Evolutionary conservation across 192 early-diverging fungal genomes (phyloP).

Genomic region (Backusella tarrabulga): DNA sequence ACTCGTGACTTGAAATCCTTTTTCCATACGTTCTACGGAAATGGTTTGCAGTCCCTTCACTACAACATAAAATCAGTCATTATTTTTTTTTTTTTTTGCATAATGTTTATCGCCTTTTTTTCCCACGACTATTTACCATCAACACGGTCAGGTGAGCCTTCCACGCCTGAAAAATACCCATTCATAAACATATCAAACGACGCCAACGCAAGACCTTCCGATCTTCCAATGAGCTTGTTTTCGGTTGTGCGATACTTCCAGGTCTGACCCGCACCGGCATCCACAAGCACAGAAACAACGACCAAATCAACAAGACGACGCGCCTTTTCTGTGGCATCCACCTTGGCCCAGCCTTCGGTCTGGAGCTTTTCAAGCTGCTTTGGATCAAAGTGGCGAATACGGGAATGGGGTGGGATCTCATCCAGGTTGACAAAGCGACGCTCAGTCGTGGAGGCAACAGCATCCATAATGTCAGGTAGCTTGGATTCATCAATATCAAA

Average conservation of each 20-base stretch:
- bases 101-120: not conserved
- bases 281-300: constrained; percentile 86
- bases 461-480: constrained; percentile 64
- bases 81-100: not conserved
- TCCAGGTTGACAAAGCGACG: constrained; percentile 66
- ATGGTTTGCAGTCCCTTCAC: constrained; percentile 49
- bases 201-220: constrained; percentile 87
- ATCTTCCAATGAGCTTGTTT: constrained; percentile 51
- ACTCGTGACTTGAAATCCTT: constrained; percentile 78
- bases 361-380: constrained; percentile 48
- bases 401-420: constrained; percentile 83
- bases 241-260: constrained; percentile 72
- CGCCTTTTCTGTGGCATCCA: constrained; percentile 47
- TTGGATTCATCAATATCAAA: constrained; percentile 70
- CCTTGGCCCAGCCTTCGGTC: constrained; percentile 36
- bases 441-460: constrained; percentile 60
- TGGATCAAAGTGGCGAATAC: constrained; percentile 79
- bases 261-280: constrained; percentile 85
- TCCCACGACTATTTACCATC: constrained; percentile 55
- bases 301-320: constrained; percentile 82
- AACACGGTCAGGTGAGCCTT: constrained; percentile 56
- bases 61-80: constrained; percentile 15
- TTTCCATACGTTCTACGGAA: constrained; percentile 47
- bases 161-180: constrained; percentile 71
- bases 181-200: constrained; percentile 79